Base-by-base conservation (phyloP, 2,329 filamentous ascomycete species). In the Celoporthe dispersa region DNA sequence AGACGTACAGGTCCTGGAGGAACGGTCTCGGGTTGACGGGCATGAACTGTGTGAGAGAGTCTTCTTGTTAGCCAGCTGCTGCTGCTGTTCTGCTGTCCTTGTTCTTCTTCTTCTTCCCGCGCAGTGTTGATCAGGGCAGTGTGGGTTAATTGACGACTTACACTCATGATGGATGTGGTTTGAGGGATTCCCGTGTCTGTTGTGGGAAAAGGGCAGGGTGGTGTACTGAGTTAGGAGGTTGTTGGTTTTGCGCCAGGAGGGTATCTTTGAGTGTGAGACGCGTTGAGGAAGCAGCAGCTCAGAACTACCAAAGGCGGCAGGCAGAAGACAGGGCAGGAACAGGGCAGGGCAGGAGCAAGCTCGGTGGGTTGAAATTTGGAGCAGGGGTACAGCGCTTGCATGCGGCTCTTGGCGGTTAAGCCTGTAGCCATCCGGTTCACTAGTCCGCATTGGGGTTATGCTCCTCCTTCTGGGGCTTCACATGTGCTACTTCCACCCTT, bases 21-120 rank as follows among this genome's bases (percentile, higher is more conserved):
- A 98, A 94, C 59, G 96, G 96, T 81, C 95, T 93, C 79, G 96
- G 96, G 87, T 99, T 99, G 78, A 98, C 87, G 73, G 96, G 96
- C 81, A 97, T 91, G 84, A 97, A 97, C 89, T 91, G 71, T 39
- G 14, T 9, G 19, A n/a, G 44, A 11, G 7, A 55, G 65, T 25
- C 19, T 28, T 19, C 12, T 9, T 37, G 44, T 68, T 22, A 68
- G 68, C 53, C 6, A 16, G 3, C 12, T 28, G n/a, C 5, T 61
- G 25, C 19, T 31, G 19, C 57, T 41, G 19, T 19, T 5, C 59
- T 60, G 3, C 35, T 33, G 3, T 62, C 25, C 33, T 25, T 11
- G n/a, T 3, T 39, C n/a, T 6, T 31, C 59, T 6, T 11, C 37
- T 22, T 39, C 37, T 3, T 31, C 60, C 31, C 11, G 25, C 3